phyloP scores from a whole-genome alignment of 2,329 filamentous ascomycete genomes.

The Xylariaceae sp. region DNA sequence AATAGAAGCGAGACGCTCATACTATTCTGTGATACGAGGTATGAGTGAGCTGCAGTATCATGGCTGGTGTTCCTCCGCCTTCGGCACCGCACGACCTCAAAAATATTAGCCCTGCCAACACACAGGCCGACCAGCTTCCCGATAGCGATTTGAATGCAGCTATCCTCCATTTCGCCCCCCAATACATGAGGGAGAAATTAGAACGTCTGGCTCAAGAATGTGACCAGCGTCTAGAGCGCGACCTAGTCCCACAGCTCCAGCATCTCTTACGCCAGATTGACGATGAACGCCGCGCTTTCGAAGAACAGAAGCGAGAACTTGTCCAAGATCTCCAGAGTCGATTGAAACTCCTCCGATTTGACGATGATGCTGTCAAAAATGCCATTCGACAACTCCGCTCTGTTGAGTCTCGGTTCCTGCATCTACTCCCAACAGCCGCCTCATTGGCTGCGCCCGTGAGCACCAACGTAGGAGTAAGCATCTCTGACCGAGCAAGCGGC shows the following conservation, averaged over 20 bases:
- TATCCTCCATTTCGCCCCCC: slow-evolving; percentile 23
- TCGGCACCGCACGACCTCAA: slow-evolving; percentile 8
- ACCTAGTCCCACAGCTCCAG: slow-evolving; percentile 24
- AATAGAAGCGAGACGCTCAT: no score
- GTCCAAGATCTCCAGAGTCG: slow-evolving; percentile 23
- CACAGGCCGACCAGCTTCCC: slow-evolving; percentile 3
- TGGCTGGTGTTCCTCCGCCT: slow-evolving; percentile 1
- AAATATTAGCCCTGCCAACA: no score
- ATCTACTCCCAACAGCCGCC: slow-evolving; percentile 22
- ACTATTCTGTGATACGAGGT: slow-evolving; percentile 11
- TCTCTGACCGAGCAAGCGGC: not conserved
- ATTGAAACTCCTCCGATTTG: slow-evolving; percentile 21
- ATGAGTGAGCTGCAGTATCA: no score
- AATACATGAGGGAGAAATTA: slow-evolving; percentile 26
- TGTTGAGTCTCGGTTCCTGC: slow-evolving; percentile 22
- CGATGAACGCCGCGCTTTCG: slow-evolving; percentile 23
- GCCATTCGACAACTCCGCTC: slow-evolving; percentile 18
- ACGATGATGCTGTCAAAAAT: slow-evolving; percentile 18
- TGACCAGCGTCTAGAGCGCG: slow-evolving; percentile 25
- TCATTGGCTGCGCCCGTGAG: slow-evolving; percentile 19
- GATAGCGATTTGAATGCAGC: slow-evolving; percentile 22
- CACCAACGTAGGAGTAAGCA: slow-evolving; percentile 4
- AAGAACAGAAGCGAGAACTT: slow-evolving; percentile 21
- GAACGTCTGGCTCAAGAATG: slow-evolving; percentile 21
- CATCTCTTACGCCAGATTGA: slow-evolving; percentile 25